Conservation (phyloP, 2,329 filamentous ascomycete genomes). For the Neocatenulostroma microsporum region DNA sequence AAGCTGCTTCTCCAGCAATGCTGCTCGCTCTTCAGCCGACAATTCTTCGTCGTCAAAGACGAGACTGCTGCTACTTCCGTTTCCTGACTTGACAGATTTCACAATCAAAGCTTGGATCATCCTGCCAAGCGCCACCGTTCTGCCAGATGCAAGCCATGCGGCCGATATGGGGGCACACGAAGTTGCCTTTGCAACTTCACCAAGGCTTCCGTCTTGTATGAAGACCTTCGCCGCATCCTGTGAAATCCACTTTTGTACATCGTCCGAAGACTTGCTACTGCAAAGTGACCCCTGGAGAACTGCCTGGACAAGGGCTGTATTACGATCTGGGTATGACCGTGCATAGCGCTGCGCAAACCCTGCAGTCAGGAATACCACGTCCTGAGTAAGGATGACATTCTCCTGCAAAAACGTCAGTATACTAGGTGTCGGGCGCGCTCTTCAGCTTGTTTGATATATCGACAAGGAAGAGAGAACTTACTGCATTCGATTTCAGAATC, state of each 20-base stretch:
- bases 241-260: conserved; percentile 32
- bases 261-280: conserved; percentile 14
- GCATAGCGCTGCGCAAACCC: conserved; percentile 23
- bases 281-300: conserved; percentile 18
- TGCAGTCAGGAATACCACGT: conserved; percentile 13
- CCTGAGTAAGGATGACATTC: too few relatives aligned
- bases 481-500: too few relatives aligned
- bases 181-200: conserved; percentile 46
- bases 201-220: conserved; percentile 51
- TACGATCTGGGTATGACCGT: conserved; percentile 17
- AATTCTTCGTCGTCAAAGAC: conserved; percentile 32
- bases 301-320: conserved; percentile 7
- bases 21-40: conserved; percentile 29
- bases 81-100: conserved; percentile 8
- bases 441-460: too few relatives aligned
- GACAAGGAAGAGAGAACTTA: neutral
- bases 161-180: conserved; percentile 37
- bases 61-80: neutral
- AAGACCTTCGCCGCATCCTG: conserved; percentile 55
- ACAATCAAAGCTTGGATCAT: conserved; percentile 17
- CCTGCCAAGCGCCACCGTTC: conserved; percentile 15
- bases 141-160: conserved; percentile 17
- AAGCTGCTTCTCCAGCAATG: conserved; percentile 39
- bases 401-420: too few relatives aligned
- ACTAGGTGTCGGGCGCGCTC: too few relatives aligned